Base-by-base conservation (phyloP, 257 asterid species). In the Capsicum rhomboideum region DNA sequence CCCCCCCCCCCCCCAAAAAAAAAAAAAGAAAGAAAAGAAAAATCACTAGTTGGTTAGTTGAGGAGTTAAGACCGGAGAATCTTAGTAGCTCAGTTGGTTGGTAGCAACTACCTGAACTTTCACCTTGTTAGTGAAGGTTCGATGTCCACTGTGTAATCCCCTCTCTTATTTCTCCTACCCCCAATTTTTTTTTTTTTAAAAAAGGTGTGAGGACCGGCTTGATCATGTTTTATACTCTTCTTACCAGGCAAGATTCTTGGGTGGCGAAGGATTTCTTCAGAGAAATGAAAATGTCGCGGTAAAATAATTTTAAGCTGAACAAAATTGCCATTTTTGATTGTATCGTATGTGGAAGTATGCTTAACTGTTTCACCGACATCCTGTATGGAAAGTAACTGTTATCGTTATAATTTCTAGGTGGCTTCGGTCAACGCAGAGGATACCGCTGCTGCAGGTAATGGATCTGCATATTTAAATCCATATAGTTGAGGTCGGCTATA, bases 231-330 rank as follows among this genome's bases (percentile, higher is more conserved):
- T 77, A 9, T 50, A 26, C 79, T 82, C 64, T 34, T 66, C 63
- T 64, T 69, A 50, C 72, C 72, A 90, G 93, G 91, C 89, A 83
- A 90, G 84, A 82, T 44, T 92, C 88, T 86, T 90, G 37, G 92
- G 91, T 46, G 87, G 82, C 54, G 64, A 61, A 78, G 71, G 6
- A 37, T 68, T 55, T 28, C 68, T 67, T 16, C 88, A 74, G 52
- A 34, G 72, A 2, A 59, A 74, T 69, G 89, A 85, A 54, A 85
- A 82, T 82, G 21, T 18, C 18, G 91, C 84, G 92, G 94, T 91
- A 87, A 88, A 78, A 52, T 69, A 44, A 29, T 28, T 29, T 28
- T 64, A 64, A 28, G 44, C 72, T 64, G 10, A 14, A 64, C 26
- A 8, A 34, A 34, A 18, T 17, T 34, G 26, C 6, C 44, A 74